Percentiles rank a stretch among this genome's conserved stretches.
Conservation (phyloP, 2,329 filamentous ascomycete species). For the Stachybotrys chlorohalonatus region DNA sequence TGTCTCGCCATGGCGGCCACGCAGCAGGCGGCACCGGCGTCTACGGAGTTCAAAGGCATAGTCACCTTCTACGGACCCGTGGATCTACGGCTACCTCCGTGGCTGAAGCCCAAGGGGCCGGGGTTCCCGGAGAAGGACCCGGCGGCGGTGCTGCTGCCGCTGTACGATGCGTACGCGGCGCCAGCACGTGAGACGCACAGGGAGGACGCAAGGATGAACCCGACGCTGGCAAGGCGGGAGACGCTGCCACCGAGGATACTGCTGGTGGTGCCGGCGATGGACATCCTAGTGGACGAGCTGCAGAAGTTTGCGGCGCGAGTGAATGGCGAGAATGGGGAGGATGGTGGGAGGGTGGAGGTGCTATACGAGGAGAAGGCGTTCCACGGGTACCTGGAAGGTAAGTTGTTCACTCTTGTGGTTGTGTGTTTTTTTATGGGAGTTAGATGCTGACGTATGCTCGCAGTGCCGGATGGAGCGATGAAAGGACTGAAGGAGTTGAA, state of each 20-base stretch:
- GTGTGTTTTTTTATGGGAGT: neutral
- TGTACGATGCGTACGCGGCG: slow-evolving; percentile 34
- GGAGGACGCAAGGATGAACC: slow-evolving; percentile 25
- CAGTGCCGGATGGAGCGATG: slow-evolving; percentile 10
- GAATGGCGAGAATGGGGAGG: slow-evolving; percentile 12
- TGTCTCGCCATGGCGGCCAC: slow-evolving; percentile 30
- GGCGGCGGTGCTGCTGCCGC: slow-evolving; percentile 23
- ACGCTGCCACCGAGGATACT: slow-evolving; percentile 27
- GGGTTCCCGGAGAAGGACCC: slow-evolving; percentile 27
- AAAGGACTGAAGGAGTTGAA: slow-evolving; percentile 7
- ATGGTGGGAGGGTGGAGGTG: slow-evolving; percentile 8
- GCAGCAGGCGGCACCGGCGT: slow-evolving; percentile 13
- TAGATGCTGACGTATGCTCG: neutral
- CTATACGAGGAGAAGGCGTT: slow-evolving; percentile 14
- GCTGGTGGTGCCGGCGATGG: slow-evolving; percentile 27
- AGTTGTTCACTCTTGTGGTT: slow-evolving; percentile 1
- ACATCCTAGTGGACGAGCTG: slow-evolving; percentile 32
- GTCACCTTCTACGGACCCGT: slow-evolving; percentile 30
- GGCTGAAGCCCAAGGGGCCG: slow-evolving; percentile 26
- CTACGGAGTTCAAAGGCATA: slow-evolving; percentile 23
- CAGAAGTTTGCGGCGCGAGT: slow-evolving; percentile 25
- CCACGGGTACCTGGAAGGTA: slow-evolving; percentile 19
- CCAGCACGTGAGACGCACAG: slow-evolving; percentile 15
- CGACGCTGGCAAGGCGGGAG: slow-evolving; percentile 21
- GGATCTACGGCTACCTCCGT: slow-evolving; percentile 27